A percentile compares a stretch with the other conserved stretches of the same genome.
phyloP scores from a whole-genome alignment of 2,329 filamentous ascomycete genomes.

The Fusarium redolens region DNA sequence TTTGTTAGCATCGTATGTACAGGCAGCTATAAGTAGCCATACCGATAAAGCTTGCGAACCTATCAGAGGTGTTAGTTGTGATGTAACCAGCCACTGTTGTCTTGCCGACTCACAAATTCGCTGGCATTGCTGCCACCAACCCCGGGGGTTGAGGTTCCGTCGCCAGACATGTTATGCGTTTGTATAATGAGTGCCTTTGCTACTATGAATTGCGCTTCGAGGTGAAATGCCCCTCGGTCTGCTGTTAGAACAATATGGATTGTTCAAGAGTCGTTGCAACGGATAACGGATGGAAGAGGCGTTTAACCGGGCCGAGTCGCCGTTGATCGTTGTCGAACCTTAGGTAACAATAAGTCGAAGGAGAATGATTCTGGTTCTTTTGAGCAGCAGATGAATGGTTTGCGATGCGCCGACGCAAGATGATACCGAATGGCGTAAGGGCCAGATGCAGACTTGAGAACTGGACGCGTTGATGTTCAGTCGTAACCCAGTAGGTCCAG shows the following conservation, averaged over 20 bases:
- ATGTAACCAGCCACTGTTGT: not conserved
- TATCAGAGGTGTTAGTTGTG: slow-evolving; percentile 55
- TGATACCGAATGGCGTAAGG: slow-evolving; percentile 11
- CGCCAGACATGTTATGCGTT: slow-evolving; percentile 49
- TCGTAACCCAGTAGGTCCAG: slow-evolving; percentile 8
- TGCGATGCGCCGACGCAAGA: slow-evolving; percentile 22
- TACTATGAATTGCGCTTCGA: slow-evolving; percentile 5
- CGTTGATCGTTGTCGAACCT: slow-evolving; percentile 15
- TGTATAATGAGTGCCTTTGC: not conserved
- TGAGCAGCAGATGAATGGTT: not conserved
- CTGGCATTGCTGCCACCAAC: slow-evolving; percentile 81
- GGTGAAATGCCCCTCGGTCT: slow-evolving; percentile 1
- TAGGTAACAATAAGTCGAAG: not conserved
- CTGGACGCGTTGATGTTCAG: slow-evolving; percentile 26
- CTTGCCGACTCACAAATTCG: slow-evolving; percentile 81
- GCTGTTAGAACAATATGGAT: slow-evolving; percentile 9
- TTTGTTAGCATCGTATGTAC: slow-evolving; percentile 23
- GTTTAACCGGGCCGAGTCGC: slow-evolving; percentile 33
- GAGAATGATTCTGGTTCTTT: not conserved
- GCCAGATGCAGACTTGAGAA: slow-evolving; percentile 16
- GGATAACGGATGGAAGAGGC: slow-evolving; percentile 25
- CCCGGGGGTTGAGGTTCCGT: slow-evolving; percentile 49
- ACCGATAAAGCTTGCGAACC: slow-evolving; percentile 99
- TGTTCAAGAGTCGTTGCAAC: slow-evolving; percentile 16
- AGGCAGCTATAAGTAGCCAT: slow-evolving; percentile 46